Evolutionary conservation across 345 rosid species (phyloP).

Genomic region (Clausena lansium): DNA sequence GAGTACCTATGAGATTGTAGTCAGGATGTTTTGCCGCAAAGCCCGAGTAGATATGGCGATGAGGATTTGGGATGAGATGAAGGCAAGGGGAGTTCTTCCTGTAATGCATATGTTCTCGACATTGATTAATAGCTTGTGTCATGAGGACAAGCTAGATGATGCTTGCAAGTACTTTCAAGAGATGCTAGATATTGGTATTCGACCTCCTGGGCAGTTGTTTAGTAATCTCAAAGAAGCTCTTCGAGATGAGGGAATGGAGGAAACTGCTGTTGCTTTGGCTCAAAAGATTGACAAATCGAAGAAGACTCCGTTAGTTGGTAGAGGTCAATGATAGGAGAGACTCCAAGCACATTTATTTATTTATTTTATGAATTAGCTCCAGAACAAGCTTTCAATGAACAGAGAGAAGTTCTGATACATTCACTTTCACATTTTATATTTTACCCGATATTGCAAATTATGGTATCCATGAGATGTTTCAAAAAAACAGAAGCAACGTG

Average conservation of each 20-base stretch:
- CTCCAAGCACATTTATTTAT: neutral
- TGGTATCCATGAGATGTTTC: neutral
- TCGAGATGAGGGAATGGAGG: conserved; percentile 55
- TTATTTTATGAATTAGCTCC: neutral
- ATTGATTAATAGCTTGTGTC: conserved; percentile 56
- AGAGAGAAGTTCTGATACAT: neutral
- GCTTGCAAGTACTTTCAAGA: conserved; percentile 82
- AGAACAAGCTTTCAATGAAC: neutral
- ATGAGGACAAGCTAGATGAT: conserved; percentile 56
- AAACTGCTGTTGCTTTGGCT: conserved; percentile 40
- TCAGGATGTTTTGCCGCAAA: conserved; percentile 81
- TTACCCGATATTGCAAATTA: neutral
- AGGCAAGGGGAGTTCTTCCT: conserved; percentile 66
- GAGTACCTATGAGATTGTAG: conserved; percentile 76
- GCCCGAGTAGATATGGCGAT: conserved; percentile 62
- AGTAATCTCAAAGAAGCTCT: conserved; percentile 75
- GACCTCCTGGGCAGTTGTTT: conserved; percentile 73
- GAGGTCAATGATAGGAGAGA: conserved; percentile 12
- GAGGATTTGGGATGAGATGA: conserved; percentile 73
- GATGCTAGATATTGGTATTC: conserved; percentile 84
- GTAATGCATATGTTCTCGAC: conserved; percentile 88
- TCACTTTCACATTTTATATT: neutral
- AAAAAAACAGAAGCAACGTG: neutral
- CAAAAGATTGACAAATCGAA: conserved; percentile 63
- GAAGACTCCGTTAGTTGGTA: conserved; percentile 50